Conservation (phyloP, 148 eudicot species). For the Vaccinium vitisidaea region DNA sequence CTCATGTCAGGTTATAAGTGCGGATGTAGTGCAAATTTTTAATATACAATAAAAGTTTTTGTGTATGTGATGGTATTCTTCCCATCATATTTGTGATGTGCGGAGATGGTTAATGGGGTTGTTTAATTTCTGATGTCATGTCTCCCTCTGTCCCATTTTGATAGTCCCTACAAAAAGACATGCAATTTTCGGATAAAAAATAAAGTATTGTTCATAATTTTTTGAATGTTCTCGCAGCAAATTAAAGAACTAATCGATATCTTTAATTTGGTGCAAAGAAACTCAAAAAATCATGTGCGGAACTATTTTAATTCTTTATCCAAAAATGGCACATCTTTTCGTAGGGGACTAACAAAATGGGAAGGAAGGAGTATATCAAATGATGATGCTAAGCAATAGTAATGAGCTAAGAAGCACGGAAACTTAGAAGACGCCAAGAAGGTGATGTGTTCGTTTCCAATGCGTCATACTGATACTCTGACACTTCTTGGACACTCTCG, state of each 20-base stretch:
- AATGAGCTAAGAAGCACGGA: background rate
- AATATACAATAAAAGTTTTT: background rate
- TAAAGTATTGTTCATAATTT: too few species aligned
- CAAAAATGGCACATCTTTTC: too few species aligned
- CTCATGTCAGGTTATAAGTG: background rate
- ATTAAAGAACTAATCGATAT: too few species aligned
- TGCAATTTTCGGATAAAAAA: too few species aligned
- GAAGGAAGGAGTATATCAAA: background rate
- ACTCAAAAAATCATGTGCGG: too few species aligned
- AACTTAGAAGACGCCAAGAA: background rate
- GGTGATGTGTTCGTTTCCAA: background rate
- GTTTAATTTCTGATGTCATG: background rate
- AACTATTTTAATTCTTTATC: too few species aligned
- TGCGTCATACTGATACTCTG: background rate
- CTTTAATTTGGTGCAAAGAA: too few species aligned
- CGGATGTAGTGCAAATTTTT: background rate
- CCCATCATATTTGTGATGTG: background rate
- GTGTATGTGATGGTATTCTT: conserved; percentile 1
- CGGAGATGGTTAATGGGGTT: background rate
- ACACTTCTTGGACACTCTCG: background rate
- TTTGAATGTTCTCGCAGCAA: too few species aligned
- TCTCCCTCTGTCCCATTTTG: too few species aligned
- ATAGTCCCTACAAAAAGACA: too few species aligned
- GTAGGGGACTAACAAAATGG: too few species aligned
- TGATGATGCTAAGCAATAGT: background rate